Evolutionary conservation across 352 stramenopile species (phyloP), one percentile per base, ranked within the genome.

Genomic region (Globisporangium barbulae): DNA sequence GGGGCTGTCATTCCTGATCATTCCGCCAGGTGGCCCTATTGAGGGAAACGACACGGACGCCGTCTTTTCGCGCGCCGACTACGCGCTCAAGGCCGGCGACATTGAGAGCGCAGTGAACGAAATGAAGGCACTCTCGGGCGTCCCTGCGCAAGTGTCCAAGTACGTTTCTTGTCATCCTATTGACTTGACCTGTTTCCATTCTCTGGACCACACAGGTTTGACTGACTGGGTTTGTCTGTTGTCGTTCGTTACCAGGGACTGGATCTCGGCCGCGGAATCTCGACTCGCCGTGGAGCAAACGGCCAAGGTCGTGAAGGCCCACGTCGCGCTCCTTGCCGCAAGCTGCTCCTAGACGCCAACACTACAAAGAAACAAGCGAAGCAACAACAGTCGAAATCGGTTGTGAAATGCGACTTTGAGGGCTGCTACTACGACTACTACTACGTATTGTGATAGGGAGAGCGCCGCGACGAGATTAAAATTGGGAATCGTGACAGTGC

Each of bases 251-350:
- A 22, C 35, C 15, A 82, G 70, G 35, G 85, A 94, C 69, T 94
- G 85, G 85, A 74, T 94, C 45, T 63, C 61, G 54, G 85, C 85
- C 45, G 85, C 85, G 1, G 81, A 94, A 59, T 80, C 81, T 52
- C 82, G 85, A 48, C 69, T 94, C 59, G 79, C 83, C 9, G 78
- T 94, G 39, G 85, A 94, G 64, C 85, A 94, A 68, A 93, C 85
- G 2, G 77, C 82, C 44, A 91, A 91, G 76, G 75, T 93, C 59
- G 72, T 94, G 49, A 94, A 94, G 73, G 84, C 85, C 25, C 85
- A 94, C 62, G 80, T 91, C 48, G 83, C 85, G 33, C 64, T 94
- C 49, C 64, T 94, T 33, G 85, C 85, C 19, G 85, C 82, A n/a
- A 94, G 85, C 69, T 90, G 83, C 53, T 93, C 85, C 22, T 94